Percentiles rank a stretch among this genome's conserved stretches.
phyloP scores from a whole-genome alignment of 2,329 filamentous ascomycete species.

The Trichoderma oligosporum region DNA sequence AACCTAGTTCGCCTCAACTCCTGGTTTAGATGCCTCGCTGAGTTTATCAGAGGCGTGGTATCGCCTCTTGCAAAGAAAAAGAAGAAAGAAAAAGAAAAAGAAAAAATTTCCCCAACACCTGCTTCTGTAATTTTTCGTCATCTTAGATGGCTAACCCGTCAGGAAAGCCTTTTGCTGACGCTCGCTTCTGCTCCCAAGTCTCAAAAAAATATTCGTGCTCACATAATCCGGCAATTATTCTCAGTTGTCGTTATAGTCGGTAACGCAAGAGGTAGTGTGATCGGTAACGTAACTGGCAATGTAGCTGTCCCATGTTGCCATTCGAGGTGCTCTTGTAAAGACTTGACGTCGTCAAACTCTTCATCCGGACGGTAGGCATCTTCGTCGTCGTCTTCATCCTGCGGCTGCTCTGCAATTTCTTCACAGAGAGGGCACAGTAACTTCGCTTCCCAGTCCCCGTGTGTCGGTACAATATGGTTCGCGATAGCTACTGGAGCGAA shows the following conservation, averaged over 20 bases:
- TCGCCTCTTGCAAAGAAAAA: not conserved
- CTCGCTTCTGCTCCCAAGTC: not conserved
- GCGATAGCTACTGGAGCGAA: conserved; percentile 56
- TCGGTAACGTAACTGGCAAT: conserved; percentile 38
- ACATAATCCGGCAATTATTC: conserved; percentile 45
- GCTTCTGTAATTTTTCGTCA: not conserved
- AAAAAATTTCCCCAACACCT: too few species aligned
- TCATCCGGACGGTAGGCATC: conserved; percentile 47
- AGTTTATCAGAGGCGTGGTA: conserved; percentile 6
- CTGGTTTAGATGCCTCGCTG: conserved; percentile 15
- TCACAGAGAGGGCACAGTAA: conserved; percentile 57
- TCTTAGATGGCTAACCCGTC: not conserved
- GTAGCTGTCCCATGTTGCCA: conserved; percentile 50
- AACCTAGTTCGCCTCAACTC: conserved; percentile 16
- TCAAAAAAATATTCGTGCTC: not conserved
- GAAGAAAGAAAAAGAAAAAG: not conserved
- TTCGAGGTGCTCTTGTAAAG: conserved; percentile 53
- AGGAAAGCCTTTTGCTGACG: not conserved
- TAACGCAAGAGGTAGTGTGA: conserved; percentile 31
- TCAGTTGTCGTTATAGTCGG: conserved; percentile 25
- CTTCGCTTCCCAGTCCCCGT: conserved; percentile 50
- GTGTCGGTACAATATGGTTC: conserved; percentile 51
- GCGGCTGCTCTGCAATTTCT: conserved; percentile 43
- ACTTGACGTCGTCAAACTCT: conserved; percentile 48
- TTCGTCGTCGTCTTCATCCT: conserved; percentile 48